A percentile compares a stretch with the other conserved stretches of the same genome.
Conservation (phyloP, 306 rosid genomes). For the Acacia crassicarpa region DNA sequence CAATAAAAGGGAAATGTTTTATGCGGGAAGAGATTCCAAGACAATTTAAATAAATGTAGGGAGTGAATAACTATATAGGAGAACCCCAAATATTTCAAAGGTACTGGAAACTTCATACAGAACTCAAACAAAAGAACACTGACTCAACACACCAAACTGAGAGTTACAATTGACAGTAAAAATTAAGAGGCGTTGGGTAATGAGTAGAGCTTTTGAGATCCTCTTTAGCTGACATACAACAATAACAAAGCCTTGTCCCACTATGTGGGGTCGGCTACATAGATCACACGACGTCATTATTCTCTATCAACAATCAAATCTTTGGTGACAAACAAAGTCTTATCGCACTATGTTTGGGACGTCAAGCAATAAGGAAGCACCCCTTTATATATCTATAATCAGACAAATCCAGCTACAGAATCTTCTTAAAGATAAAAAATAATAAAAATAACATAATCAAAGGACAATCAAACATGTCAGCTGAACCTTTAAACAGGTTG, state of each 20-base stretch:
- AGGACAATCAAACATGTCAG: conserved; percentile 6
- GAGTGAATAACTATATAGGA: conserved; percentile 2
- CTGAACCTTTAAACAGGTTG: background rate
- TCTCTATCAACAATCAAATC: too few species aligned
- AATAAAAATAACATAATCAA: background rate
- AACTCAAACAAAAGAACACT: background rate
- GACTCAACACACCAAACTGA: conserved; percentile 12
- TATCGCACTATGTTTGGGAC: too few species aligned
- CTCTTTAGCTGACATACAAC: background rate
- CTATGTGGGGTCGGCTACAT: too few species aligned
- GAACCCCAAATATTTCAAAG: conserved; percentile 4
- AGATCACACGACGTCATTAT: too few species aligned
- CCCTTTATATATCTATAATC: background rate
- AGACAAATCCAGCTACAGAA: background rate
- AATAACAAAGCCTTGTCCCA: too few species aligned
- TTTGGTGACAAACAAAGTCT: too few species aligned
- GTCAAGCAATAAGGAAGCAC: background rate
- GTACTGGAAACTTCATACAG: conserved; percentile 17
- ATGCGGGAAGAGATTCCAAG: background rate
- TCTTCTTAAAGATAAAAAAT: background rate
- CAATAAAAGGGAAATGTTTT: background rate
- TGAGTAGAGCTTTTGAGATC: background rate
- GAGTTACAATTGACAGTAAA: conserved; percentile 2
- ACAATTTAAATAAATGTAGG: background rate
- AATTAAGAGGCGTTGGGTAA: background rate